A percentile compares a stretch with the other conserved stretches of the same genome.
These are phyloP conservation scores for Ceratocystiopsis sp. DNA, from an alignment of 2,329 filamentous ascomycete species.

Conservation along the genomic window DNA sequence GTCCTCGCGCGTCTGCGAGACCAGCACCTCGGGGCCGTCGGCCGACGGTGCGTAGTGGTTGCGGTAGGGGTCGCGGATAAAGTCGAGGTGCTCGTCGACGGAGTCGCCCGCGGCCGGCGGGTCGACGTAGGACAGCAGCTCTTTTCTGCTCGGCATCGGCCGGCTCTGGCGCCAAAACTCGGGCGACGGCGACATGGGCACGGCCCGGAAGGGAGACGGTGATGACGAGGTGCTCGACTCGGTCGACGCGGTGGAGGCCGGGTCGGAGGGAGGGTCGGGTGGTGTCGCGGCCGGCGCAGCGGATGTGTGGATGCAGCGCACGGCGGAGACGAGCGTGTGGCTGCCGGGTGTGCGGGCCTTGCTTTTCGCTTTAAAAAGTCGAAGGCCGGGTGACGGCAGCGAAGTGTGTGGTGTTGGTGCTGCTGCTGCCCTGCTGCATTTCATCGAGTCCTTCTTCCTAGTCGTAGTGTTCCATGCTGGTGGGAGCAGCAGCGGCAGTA, in stretches of 20 bases:
- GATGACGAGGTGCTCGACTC: not conserved
- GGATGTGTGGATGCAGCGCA: not conserved
- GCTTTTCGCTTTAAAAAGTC: no score
- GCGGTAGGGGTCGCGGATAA: slow-evolving; percentile 34
- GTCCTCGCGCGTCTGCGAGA: slow-evolving; percentile 35
- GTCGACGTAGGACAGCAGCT: slow-evolving; percentile 36
- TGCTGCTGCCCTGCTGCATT: not conserved
- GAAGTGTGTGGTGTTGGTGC: no score
- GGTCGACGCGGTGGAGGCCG: not conserved
- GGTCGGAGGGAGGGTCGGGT: no score
- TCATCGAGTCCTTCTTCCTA: not conserved
- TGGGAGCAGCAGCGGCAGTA: slow-evolving; percentile 8
- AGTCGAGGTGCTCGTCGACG: slow-evolving; percentile 35
- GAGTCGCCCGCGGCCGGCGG: slow-evolving; percentile 28
- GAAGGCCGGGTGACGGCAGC: not conserved
- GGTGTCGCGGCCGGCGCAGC: not conserved
- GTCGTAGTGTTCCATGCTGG: slow-evolving; percentile 1
- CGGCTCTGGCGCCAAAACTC: slow-evolving; percentile 2
- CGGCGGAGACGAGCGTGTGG: no score
- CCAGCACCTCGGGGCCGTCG: slow-evolving; percentile 24
- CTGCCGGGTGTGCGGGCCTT: no score
- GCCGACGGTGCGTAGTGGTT: slow-evolving; percentile 35
- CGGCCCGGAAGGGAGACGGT: not conserved
- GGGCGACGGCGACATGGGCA: not conserved
- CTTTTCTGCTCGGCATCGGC: slow-evolving; percentile 17